These are phyloP conservation scores for Flaveria brownii DNA, from an alignment of 129 eudicot genomes.

Conservation along the genomic window DNA sequence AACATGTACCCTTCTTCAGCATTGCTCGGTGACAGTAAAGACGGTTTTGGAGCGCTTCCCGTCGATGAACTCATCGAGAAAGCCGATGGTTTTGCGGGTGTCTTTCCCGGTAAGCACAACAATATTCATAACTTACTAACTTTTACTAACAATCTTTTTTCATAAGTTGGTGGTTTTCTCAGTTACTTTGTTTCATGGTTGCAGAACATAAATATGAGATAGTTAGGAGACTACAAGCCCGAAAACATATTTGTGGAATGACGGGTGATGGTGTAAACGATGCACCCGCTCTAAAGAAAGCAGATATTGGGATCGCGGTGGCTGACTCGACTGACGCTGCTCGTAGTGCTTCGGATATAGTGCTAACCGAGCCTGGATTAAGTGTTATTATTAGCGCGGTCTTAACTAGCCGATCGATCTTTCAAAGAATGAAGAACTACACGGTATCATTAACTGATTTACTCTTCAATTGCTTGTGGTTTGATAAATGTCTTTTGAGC, in stretches of 20 bases:
- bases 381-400: slow-evolving; percentile 94
- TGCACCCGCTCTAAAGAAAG: slow-evolving; percentile 83
- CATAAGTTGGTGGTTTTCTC: not conserved
- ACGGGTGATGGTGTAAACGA: slow-evolving; percentile 96
- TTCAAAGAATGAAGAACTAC: slow-evolving; percentile 89
- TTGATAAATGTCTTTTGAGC: not conserved
- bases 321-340: slow-evolving; percentile 94
- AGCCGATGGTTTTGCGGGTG: slow-evolving; percentile 97
- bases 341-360: slow-evolving; percentile 90
- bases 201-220: slow-evolving; percentile 89
- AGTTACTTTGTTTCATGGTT: not conserved
- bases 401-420: slow-evolving; percentile 87
- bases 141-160: too few relatives aligned
- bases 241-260: slow-evolving; percentile 87
- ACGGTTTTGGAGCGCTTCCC: slow-evolving; percentile 51
- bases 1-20: slow-evolving; percentile 91
- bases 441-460: slow-evolving; percentile 44
- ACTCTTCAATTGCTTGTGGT: not conserved
- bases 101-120: slow-evolving; percentile 69
- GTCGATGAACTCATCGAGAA: slow-evolving; percentile 87
- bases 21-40: slow-evolving; percentile 66
- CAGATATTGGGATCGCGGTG: slow-evolving; percentile 89
- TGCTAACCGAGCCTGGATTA: slow-evolving; percentile 84
- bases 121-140: not conserved
- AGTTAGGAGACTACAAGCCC: slow-evolving; percentile 69